phyloP scores from a whole-genome alignment of 345 rosid genomes.

The Draba incana region DNA sequence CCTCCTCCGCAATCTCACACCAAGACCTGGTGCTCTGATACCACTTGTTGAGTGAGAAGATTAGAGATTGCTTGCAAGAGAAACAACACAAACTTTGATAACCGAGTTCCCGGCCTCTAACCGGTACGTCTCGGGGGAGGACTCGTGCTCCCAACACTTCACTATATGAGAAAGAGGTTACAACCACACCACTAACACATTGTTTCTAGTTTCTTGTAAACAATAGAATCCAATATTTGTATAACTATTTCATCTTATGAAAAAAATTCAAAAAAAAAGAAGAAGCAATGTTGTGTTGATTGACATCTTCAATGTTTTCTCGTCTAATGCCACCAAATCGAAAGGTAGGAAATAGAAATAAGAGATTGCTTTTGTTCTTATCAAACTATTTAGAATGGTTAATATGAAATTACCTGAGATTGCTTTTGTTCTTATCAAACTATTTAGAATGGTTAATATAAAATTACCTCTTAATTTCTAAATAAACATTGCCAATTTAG shows the following conservation, averaged over 20 bases:
- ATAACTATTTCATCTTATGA: neutral
- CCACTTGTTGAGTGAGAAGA: too few relatives aligned
- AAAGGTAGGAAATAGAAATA: neutral
- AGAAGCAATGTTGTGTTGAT: neutral
- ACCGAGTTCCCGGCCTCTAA: too few relatives aligned
- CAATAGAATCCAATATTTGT: neutral
- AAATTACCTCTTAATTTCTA: neutral
- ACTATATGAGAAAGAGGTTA: too few relatives aligned
- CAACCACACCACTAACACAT: too few relatives aligned
- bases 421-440: slow-evolving; percentile 13
- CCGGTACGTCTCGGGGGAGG: too few relatives aligned
- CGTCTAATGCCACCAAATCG: slow-evolving; percentile 9
- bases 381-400: neutral
- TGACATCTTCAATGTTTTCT: slow-evolving; percentile 30
- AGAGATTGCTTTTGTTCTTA: slow-evolving; percentile 12
- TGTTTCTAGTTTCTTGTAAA: neutral
- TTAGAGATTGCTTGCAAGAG: too few relatives aligned
- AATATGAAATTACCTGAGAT: slow-evolving; percentile 4
- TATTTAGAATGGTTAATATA: neutral
- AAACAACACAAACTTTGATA: too few relatives aligned
- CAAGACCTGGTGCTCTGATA: too few relatives aligned
- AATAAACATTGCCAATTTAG: slow-evolving; percentile 1
- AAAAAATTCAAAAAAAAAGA: neutral
- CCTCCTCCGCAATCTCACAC: too few relatives aligned
- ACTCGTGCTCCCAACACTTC: too few relatives aligned